phyloP scores from a whole-genome alignment of 2,329 filamentous ascomycete genomes.

The Epichloe elymi region DNA sequence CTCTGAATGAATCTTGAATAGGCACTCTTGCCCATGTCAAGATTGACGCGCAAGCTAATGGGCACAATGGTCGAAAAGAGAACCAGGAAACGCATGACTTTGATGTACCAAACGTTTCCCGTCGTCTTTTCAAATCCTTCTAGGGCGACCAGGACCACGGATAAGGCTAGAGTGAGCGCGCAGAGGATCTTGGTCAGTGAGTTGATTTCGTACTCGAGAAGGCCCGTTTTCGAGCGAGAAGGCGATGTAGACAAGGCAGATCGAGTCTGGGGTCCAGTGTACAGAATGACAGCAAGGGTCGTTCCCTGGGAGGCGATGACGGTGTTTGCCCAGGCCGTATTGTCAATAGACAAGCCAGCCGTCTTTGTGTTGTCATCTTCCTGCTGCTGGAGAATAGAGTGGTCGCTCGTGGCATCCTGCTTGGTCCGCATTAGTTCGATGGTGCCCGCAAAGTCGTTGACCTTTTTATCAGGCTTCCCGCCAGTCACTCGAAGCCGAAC shows the following conservation, averaged over 20 bases:
- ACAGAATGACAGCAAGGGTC: constrained; percentile 80
- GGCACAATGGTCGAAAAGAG: constrained; percentile 99
- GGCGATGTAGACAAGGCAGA: constrained; percentile 86
- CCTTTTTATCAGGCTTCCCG: constrained; percentile 81
- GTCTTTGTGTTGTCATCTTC: constrained; percentile 35
- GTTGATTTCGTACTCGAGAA: constrained; percentile 94
- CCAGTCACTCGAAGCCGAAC: constrained; percentile 59
- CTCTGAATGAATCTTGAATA: constrained; percentile 93
- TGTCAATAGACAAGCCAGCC: constrained; percentile 77
- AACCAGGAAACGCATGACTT: constrained; percentile 95
- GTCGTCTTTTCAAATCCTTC: constrained; percentile 63
- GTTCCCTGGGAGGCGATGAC: constrained; percentile 87
- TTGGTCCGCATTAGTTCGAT: constrained; percentile 56
- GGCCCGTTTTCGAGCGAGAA: constrained; percentile 83
- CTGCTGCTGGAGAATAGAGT: constrained; percentile 19
- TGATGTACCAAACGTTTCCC: constrained; percentile 75
- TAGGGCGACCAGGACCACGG: constrained; percentile 75
- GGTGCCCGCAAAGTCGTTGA: constrained; percentile 91
- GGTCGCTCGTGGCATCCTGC: constrained; percentile 32
- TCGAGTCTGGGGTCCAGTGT: constrained; percentile 87
- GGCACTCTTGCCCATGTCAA: constrained; percentile 93
- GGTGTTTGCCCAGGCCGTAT: constrained; percentile 97
- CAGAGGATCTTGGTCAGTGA: constrained; percentile 93
- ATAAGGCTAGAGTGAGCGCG: constrained; percentile 72
- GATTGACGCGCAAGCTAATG: constrained; percentile 88